Evolutionary conservation across 257 asterid genomes (phyloP).

Genomic region (Mitragyna speciosa): DNA sequence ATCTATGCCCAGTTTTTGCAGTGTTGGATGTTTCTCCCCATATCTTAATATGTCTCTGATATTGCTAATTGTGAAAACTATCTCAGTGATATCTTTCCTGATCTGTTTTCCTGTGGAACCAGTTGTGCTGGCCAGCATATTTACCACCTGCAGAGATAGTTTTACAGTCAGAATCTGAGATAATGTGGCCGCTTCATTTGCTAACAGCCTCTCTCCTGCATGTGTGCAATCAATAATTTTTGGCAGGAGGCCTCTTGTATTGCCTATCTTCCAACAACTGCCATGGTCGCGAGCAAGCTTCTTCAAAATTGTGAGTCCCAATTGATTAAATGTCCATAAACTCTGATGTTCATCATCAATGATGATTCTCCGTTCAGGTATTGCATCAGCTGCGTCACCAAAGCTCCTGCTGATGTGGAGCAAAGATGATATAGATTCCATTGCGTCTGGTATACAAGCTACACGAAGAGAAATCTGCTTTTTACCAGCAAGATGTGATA

Average conservation of each 20-base stretch:
- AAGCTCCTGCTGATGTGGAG: constrained; percentile 55
- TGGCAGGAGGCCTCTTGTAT: constrained; percentile 74
- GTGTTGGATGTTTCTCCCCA: constrained; percentile 65
- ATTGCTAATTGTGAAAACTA: constrained; percentile 72
- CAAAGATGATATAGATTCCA: constrained; percentile 83
- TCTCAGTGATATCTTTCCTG: constrained; percentile 78
- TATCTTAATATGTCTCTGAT: constrained; percentile 62
- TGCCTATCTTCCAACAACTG: constrained; percentile 76
- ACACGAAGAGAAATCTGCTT: constrained; percentile 68
- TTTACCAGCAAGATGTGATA: constrained; percentile 58
- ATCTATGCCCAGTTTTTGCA: constrained; percentile 74
- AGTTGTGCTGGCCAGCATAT: constrained; percentile 69
- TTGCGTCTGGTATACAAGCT: constrained; percentile 73
- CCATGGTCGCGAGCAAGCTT: constrained; percentile 87
- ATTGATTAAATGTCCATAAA: constrained; percentile 72
- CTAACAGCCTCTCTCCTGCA: constrained; percentile 64
- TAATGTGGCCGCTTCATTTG: constrained; percentile 44
- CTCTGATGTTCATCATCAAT: constrained; percentile 48
- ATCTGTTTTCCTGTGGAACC: constrained; percentile 74
- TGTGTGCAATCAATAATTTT: constrained; percentile 75
- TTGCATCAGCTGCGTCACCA: constrained; percentile 59
- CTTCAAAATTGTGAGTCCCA: constrained; percentile 84
- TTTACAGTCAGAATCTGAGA: constrained; percentile 70
- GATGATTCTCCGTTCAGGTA: constrained; percentile 55
- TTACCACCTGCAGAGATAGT: constrained; percentile 71